These are phyloP conservation scores for Russula abietina DNA, from an alignment of 768 basidiomycete species.

Conservation along the genomic window DNA sequence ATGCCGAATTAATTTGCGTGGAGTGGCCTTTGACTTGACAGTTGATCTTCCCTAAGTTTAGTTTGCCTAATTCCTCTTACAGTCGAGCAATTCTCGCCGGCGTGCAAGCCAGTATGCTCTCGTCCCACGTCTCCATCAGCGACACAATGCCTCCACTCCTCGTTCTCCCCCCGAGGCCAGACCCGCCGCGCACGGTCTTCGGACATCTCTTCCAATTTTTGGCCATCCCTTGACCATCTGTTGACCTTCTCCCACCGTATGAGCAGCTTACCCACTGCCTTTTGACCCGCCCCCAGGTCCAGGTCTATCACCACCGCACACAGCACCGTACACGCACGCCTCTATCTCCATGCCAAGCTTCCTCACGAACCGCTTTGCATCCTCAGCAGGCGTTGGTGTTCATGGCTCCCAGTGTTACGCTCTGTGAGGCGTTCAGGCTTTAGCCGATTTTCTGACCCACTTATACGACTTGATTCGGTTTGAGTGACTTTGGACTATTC, in stretches of 20 bases:
- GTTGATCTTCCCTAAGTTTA: too few species aligned
- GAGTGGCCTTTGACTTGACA: too few species aligned
- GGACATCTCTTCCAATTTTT: conserved; percentile 18
- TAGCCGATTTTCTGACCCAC: too few species aligned
- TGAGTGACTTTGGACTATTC: too few species aligned
- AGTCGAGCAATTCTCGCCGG: too few species aligned
- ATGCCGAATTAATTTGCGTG: too few species aligned
- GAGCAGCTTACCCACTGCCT: conserved; percentile 6
- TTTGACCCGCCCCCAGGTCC: conserved; percentile 15
- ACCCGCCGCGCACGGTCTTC: conserved; percentile 12
- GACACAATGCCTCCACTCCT: neutral
- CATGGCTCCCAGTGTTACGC: neutral
- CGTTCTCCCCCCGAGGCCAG: conserved; percentile 12
- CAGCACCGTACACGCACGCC: conserved; percentile 15
- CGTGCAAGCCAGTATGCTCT: too few species aligned
- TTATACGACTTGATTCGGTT: too few species aligned
- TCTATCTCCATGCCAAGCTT: conserved; percentile 18
- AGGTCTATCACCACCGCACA: conserved; percentile 11
- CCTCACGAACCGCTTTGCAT: conserved; percentile 1
- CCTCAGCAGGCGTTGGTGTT: neutral
- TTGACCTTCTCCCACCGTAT: conserved; percentile 1
- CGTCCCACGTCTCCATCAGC: neutral
- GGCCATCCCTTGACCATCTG: conserved; percentile 7
- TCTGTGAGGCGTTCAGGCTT: too few species aligned
- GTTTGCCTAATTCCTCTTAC: too few species aligned